Conservation (phyloP, 805 yeast genomes). For the Candida quercuum region DNA sequence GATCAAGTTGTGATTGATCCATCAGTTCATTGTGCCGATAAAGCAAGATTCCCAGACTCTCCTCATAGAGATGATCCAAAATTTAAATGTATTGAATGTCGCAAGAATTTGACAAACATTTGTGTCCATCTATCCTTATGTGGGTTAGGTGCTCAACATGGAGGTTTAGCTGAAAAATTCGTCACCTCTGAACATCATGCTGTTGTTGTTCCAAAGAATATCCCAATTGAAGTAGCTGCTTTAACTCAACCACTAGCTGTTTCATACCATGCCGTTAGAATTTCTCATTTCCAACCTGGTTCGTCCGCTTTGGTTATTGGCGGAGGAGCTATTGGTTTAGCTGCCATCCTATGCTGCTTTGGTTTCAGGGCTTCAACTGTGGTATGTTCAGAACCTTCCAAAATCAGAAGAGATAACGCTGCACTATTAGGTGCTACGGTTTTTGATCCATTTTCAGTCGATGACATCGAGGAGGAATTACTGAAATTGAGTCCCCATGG, state of each 20-base stretch:
- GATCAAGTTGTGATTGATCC: slow-evolving; percentile 63
- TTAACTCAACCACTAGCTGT: slow-evolving; percentile 54
- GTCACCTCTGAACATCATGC: slow-evolving; percentile 37
- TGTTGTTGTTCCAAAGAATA: slow-evolving; percentile 34
- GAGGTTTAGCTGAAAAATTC: slow-evolving; percentile 48
- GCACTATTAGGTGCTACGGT: slow-evolving; percentile 39
- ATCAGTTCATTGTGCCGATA: slow-evolving; percentile 51
- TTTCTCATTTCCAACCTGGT: slow-evolving; percentile 34
- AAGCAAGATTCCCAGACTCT: slow-evolving; percentile 32
- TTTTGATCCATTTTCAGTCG: slow-evolving; percentile 41
- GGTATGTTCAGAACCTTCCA: slow-evolving; percentile 47
- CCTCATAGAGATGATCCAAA: slow-evolving; percentile 20
- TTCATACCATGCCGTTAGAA: slow-evolving; percentile 53
- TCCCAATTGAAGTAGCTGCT: slow-evolving; percentile 43
- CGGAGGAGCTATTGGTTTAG: slow-evolving; percentile 51
- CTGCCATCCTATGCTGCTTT: slow-evolving; percentile 43
- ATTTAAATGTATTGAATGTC: slow-evolving; percentile 42
- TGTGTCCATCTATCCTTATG: slow-evolving; percentile 43
- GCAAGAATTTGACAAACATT: slow-evolving; percentile 44
- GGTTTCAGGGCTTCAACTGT: slow-evolving; percentile 39
- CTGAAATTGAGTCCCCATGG: slow-evolving; percentile 34
- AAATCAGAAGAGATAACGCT: slow-evolving; percentile 44
- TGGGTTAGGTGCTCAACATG: slow-evolving; percentile 54
- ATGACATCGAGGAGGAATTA: slow-evolving; percentile 32
- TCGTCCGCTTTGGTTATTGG: slow-evolving; percentile 45